Evolutionary conservation across 2,329 filamentous ascomycete genomes (phyloP), one percentile per base, ranked within the genome.

Genomic region (Colletotrichum tropicale): DNA sequence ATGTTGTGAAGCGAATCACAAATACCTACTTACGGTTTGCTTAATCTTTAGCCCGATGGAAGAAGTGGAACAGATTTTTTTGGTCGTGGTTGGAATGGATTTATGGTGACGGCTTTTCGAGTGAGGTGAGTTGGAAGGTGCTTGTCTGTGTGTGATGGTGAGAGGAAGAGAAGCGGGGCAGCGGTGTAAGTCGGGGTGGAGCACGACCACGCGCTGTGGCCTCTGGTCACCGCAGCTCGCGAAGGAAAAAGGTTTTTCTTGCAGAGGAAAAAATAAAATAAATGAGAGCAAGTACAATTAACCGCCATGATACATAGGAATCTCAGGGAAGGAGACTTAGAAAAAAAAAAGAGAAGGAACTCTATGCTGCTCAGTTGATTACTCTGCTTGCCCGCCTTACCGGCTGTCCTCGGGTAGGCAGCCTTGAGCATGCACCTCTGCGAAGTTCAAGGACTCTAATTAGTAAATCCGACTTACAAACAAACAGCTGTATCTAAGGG

Each of bases 1-100:
- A 7, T 6, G 0, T 12, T 48, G 0, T 21, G 43, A 21, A 0
- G 6, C 18, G 6, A 48, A 21, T 48, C 43, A 43, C 1, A 9
- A 43, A n/a, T 3, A 0, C 16, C 36, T 38, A 38, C 16, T 38
- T 18, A 38, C 36, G 2, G 36, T 10, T 10, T 38, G 8, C 5
- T 38, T 6, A 5, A 18, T 38, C 8, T 38, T 0, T 16, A 38
- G 16, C 15, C 36, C 2, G 34, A 16, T 38, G 34, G 34, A 9
- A 8, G 36, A 38, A 38, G 34, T 16, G 13, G 34, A 16, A 36
- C 3, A 36, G 3, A 36, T 7, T 8, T 8, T 36, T 8, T 16
- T 9, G 2, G 36, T 43, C 8, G 38, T 43, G 16, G n/a, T 48
- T 48, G 18, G 9, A n/a, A 12, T 21, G 5, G 5, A 7, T 48